Conservation (phyloP, 2,329 filamentous ascomycete species). For the Colletotrichum endophyticum region DNA sequence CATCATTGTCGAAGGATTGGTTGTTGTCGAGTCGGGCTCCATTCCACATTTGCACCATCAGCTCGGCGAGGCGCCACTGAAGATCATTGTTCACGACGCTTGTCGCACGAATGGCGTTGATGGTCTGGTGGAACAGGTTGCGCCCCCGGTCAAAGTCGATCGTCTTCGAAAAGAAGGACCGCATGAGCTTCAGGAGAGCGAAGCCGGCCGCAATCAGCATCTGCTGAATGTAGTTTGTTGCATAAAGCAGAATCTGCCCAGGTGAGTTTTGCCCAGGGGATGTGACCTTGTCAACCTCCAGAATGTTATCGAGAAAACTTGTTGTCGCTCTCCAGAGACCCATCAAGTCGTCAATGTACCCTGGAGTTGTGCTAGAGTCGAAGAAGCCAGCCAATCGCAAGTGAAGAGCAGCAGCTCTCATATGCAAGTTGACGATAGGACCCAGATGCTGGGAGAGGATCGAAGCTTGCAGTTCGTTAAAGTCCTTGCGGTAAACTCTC, state of each 20-base stretch:
- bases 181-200: conserved; percentile 78
- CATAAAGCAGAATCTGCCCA: conserved; percentile 66
- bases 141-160: conserved; percentile 73
- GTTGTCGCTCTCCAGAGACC: conserved; percentile 76
- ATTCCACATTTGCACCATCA: conserved; percentile 90
- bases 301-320: conserved; percentile 70
- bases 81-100: conserved; percentile 81
- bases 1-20: conserved; percentile 53
- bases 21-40: conserved; percentile 61
- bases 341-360: conserved; percentile 77
- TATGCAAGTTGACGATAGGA: conserved; percentile 66
- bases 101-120: conserved; percentile 72
- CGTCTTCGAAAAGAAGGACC: conserved; percentile 76
- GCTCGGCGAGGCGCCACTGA: conserved; percentile 78
- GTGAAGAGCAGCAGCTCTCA: conserved; percentile 76
- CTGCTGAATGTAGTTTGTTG: conserved; percentile 80
- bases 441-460: conserved; percentile 64
- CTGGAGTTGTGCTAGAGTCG: conserved; percentile 73
- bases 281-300: conserved; percentile 56
- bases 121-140: conserved; percentile 72
- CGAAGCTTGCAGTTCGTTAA: conserved; percentile 65
- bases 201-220: conserved; percentile 86
- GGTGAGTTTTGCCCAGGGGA: conserved; percentile 49
- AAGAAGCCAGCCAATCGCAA: conserved; percentile 82
- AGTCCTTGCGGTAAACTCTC: conserved; percentile 70